Conservation (phyloP, 2,329 filamentous ascomycete genomes). For the Periconia digitata region DNA sequence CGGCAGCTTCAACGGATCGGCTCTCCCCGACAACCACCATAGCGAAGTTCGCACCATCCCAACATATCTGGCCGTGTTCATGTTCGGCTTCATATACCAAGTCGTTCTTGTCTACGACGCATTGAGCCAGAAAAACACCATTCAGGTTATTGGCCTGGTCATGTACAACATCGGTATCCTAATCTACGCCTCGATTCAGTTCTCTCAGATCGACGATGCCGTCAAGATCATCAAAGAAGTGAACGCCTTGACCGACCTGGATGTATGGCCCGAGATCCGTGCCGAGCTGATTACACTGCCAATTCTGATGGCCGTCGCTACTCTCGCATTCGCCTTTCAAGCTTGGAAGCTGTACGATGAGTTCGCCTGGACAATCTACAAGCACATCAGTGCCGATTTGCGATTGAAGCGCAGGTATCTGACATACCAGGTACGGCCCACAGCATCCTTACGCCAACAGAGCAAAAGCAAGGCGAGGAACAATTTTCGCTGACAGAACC, state of each 20-base stretch:
- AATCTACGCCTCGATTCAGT: conserved; percentile 90
- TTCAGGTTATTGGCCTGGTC: conserved; percentile 95
- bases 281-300: conserved; percentile 85
- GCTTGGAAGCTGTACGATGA: conserved; percentile 97
- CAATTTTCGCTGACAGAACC: conserved; percentile 16
- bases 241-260: conserved; percentile 47
- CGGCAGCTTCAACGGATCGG: conserved; percentile 48
- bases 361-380: conserved; percentile 99
- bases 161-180: conserved; percentile 89
- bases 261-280: conserved; percentile 69
- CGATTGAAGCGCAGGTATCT: conserved; percentile 96
- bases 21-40: conserved; percentile 42
- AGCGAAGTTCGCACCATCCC: conserved; percentile 70
- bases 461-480: too few relatives aligned
- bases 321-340: conserved; percentile 70
- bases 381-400: conserved; percentile 96
- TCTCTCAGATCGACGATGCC: conserved; percentile 82
- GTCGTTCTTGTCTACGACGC: conserved; percentile 90
- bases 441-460: background rate
- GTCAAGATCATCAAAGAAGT: conserved; percentile 56
- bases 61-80: conserved; percentile 93
- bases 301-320: conserved; percentile 75
- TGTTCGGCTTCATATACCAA: conserved; percentile 95
- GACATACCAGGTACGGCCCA: conserved; percentile 76
- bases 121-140: conserved; percentile 92